Percentiles rank a stretch among this genome's conserved stretches.
Conservation (phyloP, 1,284 basidiomycete genomes). For the Ustilago curta region DNA sequence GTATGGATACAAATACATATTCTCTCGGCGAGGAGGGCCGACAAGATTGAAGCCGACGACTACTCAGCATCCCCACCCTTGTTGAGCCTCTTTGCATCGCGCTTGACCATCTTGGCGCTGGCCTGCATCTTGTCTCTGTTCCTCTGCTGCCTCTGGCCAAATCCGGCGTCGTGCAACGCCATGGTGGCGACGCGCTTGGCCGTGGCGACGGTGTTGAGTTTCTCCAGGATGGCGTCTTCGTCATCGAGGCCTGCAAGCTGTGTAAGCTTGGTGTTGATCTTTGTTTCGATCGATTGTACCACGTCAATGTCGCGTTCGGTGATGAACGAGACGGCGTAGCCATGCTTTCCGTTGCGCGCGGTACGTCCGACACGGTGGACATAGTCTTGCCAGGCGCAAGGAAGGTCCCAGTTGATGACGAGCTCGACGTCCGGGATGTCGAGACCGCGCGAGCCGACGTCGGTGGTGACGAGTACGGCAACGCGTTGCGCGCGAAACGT, state of each 20-base stretch:
- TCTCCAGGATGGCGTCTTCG: constrained; percentile 85
- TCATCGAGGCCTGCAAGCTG: constrained; percentile 70
- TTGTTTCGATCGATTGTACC: constrained; percentile 84
- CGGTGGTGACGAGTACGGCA: constrained; percentile 66
- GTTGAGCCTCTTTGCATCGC: constrained; percentile 19
- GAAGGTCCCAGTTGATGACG: constrained; percentile 95
- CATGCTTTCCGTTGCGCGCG: constrained; percentile 89
- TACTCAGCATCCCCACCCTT: not conserved
- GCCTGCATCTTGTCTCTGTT: constrained; percentile 75
- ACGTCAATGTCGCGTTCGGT: constrained; percentile 92
- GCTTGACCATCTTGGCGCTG: constrained; percentile 34
- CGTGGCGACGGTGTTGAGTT: constrained; percentile 86
- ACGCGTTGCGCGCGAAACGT: constrained; percentile 81
- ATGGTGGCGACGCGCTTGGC: constrained; percentile 94
- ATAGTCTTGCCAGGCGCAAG: constrained; percentile 75
- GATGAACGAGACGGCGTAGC: constrained; percentile 91
- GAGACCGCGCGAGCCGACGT: constrained; percentile 68
- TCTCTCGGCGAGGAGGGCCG: no score
- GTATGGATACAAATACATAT: constrained; percentile 21
- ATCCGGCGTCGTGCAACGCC: constrained; percentile 85
- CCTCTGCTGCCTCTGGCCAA: constrained; percentile 87
- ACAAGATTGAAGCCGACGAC: no score
- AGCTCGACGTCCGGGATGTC: constrained; percentile 80
- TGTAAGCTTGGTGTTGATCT: constrained; percentile 76
- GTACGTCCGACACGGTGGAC: constrained; percentile 80